Conservation (phyloP, 2,329 filamentous ascomycete species). For the Periconia sp. region DNA sequence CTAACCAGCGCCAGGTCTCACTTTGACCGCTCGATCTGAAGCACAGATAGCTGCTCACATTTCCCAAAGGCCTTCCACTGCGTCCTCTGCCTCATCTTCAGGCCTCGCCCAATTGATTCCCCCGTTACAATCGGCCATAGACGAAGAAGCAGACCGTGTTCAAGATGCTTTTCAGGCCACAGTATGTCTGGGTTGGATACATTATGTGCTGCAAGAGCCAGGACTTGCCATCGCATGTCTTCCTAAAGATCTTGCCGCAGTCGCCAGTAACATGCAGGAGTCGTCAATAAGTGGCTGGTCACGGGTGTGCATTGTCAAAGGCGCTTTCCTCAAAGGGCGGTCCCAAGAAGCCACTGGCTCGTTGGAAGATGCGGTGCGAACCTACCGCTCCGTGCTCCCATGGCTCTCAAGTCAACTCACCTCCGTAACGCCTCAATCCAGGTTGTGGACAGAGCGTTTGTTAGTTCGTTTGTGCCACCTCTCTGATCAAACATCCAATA, state of each 20-base stretch:
- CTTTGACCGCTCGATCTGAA: slow-evolving; percentile 50
- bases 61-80: slow-evolving; percentile 44
- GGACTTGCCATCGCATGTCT: slow-evolving; percentile 61
- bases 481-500: slow-evolving; percentile 59
- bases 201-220: slow-evolving; percentile 76
- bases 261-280: slow-evolving; percentile 25
- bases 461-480: slow-evolving; percentile 75
- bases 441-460: slow-evolving; percentile 77
- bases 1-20: slow-evolving; percentile 42
- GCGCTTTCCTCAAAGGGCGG: slow-evolving; percentile 68
- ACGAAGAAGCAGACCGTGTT: slow-evolving; percentile 44
- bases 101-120: slow-evolving; percentile 44
- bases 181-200: slow-evolving; percentile 81
- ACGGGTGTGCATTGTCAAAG: slow-evolving; percentile 77
- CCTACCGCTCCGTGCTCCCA: slow-evolving; percentile 67
- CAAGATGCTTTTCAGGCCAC: slow-evolving; percentile 73
- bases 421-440: slow-evolving; percentile 56
- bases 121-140: slow-evolving; percentile 42
- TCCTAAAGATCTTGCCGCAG: slow-evolving; percentile 59
- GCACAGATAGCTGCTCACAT: slow-evolving; percentile 49
- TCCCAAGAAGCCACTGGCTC: slow-evolving; percentile 48
- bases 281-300: slow-evolving; percentile 70
- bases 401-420: slow-evolving; percentile 62
- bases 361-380: slow-evolving; percentile 61
- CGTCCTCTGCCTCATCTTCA: slow-evolving; percentile 40